Conservation (phyloP, 768 basidiomycete species). For the Leccinum disarticulatum region DNA sequence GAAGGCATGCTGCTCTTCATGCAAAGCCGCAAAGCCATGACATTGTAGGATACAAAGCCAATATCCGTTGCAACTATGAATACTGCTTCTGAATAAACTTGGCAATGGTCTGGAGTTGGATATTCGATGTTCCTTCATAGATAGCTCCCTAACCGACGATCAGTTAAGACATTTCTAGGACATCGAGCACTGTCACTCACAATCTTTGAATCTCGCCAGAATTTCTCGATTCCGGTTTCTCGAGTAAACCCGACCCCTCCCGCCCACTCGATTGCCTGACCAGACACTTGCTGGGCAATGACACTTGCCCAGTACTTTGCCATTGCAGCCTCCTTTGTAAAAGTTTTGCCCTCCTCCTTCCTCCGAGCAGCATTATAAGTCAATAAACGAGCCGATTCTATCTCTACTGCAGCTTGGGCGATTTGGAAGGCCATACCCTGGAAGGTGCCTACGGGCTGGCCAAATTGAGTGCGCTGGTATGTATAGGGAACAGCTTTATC, state of each 20-base stretch:
- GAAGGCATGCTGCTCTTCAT: conserved; percentile 72
- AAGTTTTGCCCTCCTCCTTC: conserved; percentile 85
- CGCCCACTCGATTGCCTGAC: conserved; percentile 93
- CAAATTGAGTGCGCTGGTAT: conserved; percentile 92
- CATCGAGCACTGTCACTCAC: conserved; percentile 44
- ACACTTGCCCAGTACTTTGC: conserved; percentile 92
- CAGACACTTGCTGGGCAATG: conserved; percentile 85
- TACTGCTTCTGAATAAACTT: conserved; percentile 87
- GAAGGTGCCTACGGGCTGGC: conserved; percentile 90
- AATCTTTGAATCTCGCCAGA: conserved; percentile 95
- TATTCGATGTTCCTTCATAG: conserved; percentile 97
- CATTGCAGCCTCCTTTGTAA: conserved; percentile 96
- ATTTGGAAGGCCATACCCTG: conserved; percentile 97
- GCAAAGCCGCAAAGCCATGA: conserved; percentile 28
- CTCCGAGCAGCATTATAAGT: conserved; percentile 96
- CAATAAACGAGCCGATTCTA: conserved; percentile 85
- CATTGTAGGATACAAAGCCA: neutral
- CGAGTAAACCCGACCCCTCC: conserved; percentile 92
- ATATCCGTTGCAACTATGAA: conserved; percentile 40
- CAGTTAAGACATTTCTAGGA: neutral
- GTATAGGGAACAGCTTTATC: conserved; percentile 95
- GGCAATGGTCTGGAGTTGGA: conserved; percentile 95
- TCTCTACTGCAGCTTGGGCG: conserved; percentile 84
- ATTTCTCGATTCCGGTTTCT: conserved; percentile 96
- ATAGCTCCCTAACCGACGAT: conserved; percentile 66